Percentiles rank a stretch among this genome's conserved stretches.
phyloP scores from a whole-genome alignment of 2,329 filamentous ascomycete genomes.

The Fusarium burgessii region DNA sequence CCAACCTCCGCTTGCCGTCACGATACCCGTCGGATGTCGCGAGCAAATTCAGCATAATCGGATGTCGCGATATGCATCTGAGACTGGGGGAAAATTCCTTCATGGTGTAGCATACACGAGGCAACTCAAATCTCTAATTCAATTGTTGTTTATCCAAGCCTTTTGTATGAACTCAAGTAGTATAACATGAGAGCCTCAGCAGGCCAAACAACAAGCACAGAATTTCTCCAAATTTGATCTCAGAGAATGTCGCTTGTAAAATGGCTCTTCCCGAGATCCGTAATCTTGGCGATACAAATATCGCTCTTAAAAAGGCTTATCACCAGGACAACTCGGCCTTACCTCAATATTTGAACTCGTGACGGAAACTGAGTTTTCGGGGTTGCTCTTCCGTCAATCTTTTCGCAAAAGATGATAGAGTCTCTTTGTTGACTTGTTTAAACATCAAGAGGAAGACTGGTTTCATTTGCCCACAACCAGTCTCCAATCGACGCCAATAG shows the following conservation, averaged over 20 bases:
- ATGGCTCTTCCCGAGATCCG: background rate
- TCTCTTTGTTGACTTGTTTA: background rate
- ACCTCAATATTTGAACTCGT: background rate
- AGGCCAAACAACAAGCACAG: too few species aligned
- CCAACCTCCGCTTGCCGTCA: background rate
- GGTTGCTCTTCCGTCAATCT: background rate
- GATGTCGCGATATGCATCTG: background rate
- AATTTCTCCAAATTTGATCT: too few species aligned
- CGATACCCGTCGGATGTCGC: background rate
- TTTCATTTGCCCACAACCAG: background rate
- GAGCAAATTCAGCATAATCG: background rate
- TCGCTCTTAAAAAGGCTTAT: background rate
- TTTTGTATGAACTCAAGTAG: too few species aligned
- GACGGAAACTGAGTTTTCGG: background rate
- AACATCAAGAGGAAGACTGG: background rate
- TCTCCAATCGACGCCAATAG: too few species aligned
- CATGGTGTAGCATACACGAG: background rate
- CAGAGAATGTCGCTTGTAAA: too few species aligned
- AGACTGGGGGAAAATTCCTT: background rate
- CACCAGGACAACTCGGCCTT: background rate
- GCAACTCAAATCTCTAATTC: background rate
- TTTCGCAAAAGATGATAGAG: background rate
- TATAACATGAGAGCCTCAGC: too few species aligned
- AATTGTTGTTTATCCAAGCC: too few species aligned
- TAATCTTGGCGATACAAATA: background rate